phyloP scores from a whole-genome alignment of 1,284 basidiomycete species.

The Leccinum fallax region DNA sequence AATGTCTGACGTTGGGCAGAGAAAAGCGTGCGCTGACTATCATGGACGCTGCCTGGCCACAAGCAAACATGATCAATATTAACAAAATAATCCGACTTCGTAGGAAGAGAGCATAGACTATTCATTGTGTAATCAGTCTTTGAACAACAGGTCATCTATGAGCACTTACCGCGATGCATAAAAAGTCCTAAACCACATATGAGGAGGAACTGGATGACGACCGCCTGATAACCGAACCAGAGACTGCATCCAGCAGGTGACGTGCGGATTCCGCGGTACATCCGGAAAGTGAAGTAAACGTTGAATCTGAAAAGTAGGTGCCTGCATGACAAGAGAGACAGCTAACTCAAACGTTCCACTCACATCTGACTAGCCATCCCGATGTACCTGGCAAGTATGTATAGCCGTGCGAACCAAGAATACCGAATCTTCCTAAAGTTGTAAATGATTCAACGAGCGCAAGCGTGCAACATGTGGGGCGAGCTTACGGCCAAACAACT shows the following conservation, averaged over 20 bases:
- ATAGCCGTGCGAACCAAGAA: constrained; percentile 6
- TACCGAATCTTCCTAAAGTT: constrained; percentile 4
- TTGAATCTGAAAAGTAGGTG: constrained; percentile 2
- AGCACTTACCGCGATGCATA: constrained; percentile 15
- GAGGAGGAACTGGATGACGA: constrained; percentile 14
- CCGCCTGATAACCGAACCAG: constrained; percentile 17
- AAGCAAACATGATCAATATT: constrained; percentile 1
- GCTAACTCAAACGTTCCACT: background rate
- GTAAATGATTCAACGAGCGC: background rate
- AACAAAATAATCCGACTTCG: constrained; percentile 8
- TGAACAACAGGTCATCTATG: background rate
- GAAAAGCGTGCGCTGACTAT: constrained; percentile 10
- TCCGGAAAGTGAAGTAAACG: constrained; percentile 6
- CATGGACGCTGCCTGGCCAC: constrained; percentile 13
- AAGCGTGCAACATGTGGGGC: no score
- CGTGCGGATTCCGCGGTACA: background rate
- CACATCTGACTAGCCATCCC: constrained; percentile 16
- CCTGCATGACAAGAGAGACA: constrained; percentile 17
- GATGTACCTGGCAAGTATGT: constrained; percentile 12
- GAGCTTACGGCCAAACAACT: constrained; percentile 14
- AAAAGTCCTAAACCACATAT: constrained; percentile 5
- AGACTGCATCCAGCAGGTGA: background rate
- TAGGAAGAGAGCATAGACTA: constrained; percentile 18
- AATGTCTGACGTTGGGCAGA: constrained; percentile 2
- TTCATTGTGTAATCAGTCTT: background rate